These are phyloP conservation scores for Tylopilus subfusipes DNA, from an alignment of 768 basidiomycete genomes.

Conservation along the genomic window DNA sequence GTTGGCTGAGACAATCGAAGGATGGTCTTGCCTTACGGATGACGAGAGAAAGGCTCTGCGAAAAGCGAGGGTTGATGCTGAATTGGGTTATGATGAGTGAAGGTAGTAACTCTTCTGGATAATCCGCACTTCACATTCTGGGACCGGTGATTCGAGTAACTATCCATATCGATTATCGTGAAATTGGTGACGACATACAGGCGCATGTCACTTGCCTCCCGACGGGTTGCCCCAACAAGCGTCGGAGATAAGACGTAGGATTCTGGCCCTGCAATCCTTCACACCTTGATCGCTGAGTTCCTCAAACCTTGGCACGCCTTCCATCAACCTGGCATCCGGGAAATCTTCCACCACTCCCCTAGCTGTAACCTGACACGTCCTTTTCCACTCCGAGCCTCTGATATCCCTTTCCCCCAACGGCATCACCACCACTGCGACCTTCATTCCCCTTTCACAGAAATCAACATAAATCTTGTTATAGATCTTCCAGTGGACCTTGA, in stretches of 20 bases:
- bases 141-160: neutral
- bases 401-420: slow-evolving; percentile 9
- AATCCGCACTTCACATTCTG: neutral
- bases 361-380: slow-evolving; percentile 11
- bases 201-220: neutral
- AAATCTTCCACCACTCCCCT: slow-evolving; percentile 4
- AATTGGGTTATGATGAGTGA: slow-evolving; percentile 53
- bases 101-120: neutral
- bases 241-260: slow-evolving; percentile 20
- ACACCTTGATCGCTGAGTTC: slow-evolving; percentile 12
- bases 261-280: slow-evolving; percentile 19
- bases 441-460: slow-evolving; percentile 10
- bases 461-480: slow-evolving; percentile 16
- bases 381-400: slow-evolving; percentile 14
- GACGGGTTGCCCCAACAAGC: neutral
- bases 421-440: slow-evolving; percentile 20
- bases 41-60: slow-evolving; percentile 50
- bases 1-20: slow-evolving; percentile 67
- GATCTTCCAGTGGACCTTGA: slow-evolving; percentile 16
- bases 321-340: slow-evolving; percentile 14
- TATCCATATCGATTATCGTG: neutral
- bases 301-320: slow-evolving; percentile 17
- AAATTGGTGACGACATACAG: slow-evolving; percentile 4
- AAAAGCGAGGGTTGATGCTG: slow-evolving; percentile 59
- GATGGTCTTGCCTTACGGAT: slow-evolving; percentile 45